Conservation (phyloP, 768 basidiomycete genomes). For the Lactarius pseudohatsudake region DNA sequence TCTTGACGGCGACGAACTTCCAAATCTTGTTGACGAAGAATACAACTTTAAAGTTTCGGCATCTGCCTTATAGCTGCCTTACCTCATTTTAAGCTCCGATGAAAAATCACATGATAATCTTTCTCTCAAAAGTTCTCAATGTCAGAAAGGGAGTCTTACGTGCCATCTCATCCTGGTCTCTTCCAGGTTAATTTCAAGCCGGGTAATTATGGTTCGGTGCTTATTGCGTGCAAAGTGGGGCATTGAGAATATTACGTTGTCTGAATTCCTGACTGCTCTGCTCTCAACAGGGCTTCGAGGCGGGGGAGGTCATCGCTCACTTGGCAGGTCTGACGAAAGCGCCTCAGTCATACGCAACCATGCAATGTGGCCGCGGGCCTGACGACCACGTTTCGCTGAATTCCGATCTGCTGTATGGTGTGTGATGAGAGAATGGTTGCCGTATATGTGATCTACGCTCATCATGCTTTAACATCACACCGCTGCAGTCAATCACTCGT, state of each 20-base stretch:
- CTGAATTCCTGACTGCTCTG: background rate
- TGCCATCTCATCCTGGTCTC: conserved; percentile 37
- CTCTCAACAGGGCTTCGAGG: conserved; percentile 37
- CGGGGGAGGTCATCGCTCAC: conserved; percentile 40
- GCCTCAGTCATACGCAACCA: conserved; percentile 48
- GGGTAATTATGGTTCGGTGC: conserved; percentile 40
- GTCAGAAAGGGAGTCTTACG: conserved; percentile 29
- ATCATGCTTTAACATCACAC: background rate
- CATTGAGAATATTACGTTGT: background rate
- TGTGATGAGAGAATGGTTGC: conserved; percentile 27
- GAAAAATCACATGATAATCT: background rate
- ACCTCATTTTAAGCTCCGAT: background rate
- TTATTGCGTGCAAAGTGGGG: conserved; percentile 39
- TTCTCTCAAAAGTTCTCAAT: background rate
- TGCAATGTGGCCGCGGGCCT: conserved; percentile 49
- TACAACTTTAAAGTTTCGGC: conserved; percentile 21
- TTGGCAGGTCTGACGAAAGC: conserved; percentile 38
- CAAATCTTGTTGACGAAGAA: background rate
- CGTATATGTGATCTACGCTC: background rate
- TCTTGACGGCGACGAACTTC: conserved; percentile 11
- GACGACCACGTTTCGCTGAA: conserved; percentile 57
- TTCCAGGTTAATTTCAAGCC: conserved; percentile 41
- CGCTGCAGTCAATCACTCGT: conserved; percentile 58
- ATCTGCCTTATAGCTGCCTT: conserved; percentile 16
- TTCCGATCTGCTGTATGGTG: conserved; percentile 60